These are phyloP conservation scores for Halophytophthora batemanensis DNA, from an alignment of 352 stramenopile genomes.

Conservation along the genomic window DNA sequence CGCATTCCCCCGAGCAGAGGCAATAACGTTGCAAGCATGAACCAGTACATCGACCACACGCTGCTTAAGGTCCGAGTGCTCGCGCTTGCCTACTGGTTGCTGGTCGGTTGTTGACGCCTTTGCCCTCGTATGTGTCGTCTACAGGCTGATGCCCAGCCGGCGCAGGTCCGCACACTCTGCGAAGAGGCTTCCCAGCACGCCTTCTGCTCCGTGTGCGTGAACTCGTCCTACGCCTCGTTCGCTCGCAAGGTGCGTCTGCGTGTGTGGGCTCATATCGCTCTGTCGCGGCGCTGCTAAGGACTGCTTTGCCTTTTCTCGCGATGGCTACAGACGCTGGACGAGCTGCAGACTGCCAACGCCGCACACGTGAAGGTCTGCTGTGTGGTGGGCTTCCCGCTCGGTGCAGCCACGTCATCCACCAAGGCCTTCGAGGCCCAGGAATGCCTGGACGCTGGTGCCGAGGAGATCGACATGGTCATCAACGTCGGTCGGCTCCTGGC, in stretches of 20 bases:
- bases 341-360: constrained; percentile 29
- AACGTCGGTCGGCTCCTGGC: constrained; percentile 63
- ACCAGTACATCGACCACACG: constrained; percentile 76
- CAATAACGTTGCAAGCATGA: constrained; percentile 23
- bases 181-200: constrained; percentile 59
- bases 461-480: constrained; percentile 90
- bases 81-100: neutral
- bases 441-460: constrained; percentile 62
- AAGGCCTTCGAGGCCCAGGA: constrained; percentile 75
- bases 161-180: constrained; percentile 66
- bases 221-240: constrained; percentile 62
- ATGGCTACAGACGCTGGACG: constrained; percentile 36
- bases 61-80: constrained; percentile 56
- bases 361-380: constrained; percentile 78
- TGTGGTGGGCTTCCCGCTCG: constrained; percentile 79
- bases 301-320: neutral
- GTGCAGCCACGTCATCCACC: constrained; percentile 45
- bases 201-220: constrained; percentile 84
- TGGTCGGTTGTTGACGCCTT: constrained; percentile 2
- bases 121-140: constrained; percentile 5
- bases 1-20: constrained; percentile 8
- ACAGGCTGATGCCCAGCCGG: constrained; percentile 59
- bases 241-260: constrained; percentile 41
- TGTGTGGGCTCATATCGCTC: neutral
- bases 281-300: neutral